phyloP scores from a whole-genome alignment of 352 stramenopile species.

The Globisporangium mamillatum region DNA sequence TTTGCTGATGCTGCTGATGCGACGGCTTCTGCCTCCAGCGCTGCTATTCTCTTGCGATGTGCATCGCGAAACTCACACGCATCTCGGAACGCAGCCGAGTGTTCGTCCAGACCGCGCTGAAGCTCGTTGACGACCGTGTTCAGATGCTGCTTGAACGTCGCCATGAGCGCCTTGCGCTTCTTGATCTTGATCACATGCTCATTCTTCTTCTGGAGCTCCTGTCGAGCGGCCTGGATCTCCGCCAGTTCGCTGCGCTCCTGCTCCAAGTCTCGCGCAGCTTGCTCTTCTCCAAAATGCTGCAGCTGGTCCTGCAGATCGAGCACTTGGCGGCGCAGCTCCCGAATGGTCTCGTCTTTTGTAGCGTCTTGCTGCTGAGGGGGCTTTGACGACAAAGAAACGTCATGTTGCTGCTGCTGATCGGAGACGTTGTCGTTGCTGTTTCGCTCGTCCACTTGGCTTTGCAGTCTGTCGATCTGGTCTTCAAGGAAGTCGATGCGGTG shows the following conservation, averaged over 20 bases:
- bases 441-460: neutral
- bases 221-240: constrained; percentile 29
- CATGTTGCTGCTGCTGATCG: neutral
- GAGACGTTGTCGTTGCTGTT: neutral
- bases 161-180: constrained; percentile 37
- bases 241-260: constrained; percentile 26
- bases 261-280: constrained; percentile 26
- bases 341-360: constrained; percentile 17
- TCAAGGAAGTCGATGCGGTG: constrained; percentile 13
- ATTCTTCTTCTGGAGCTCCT: constrained; percentile 38
- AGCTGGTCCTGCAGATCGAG: constrained; percentile 22
- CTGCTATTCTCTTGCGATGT: constrained; percentile 12
- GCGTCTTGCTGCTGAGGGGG: neutral
- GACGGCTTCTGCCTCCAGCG: neutral
- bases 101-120: constrained; percentile 50
- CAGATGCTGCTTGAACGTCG: constrained; percentile 39
- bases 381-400: neutral
- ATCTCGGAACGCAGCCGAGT: constrained; percentile 57
- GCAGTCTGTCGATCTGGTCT: constrained; percentile 8
- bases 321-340: constrained; percentile 18
- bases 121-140: constrained; percentile 40
- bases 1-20: neutral
- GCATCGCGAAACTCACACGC: constrained; percentile 58
- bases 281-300: constrained; percentile 14
- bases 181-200: constrained; percentile 34